Evolutionary conservation across 805 yeast genomes (phyloP).

Genomic region (Hanseniaspora occidentalis): DNA sequence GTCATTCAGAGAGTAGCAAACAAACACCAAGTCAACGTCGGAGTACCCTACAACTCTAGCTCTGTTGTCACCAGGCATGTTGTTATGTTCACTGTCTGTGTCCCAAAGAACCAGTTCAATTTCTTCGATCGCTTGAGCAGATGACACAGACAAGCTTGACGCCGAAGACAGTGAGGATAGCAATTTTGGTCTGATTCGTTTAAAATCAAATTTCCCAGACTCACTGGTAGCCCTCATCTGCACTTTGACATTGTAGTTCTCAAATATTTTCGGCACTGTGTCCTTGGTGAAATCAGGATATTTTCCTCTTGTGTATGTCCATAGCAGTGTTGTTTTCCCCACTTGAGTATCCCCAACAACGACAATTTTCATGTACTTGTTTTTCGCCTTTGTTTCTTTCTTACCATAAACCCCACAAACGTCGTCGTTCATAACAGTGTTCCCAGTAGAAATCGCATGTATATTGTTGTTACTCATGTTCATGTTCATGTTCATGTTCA

Average conservation of each 20-base stretch:
- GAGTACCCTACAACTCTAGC: conserved; percentile 69
- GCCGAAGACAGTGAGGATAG: too few species aligned
- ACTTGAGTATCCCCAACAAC: conserved; percentile 87
- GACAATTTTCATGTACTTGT: conserved; percentile 39
- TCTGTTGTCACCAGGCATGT: conserved; percentile 39
- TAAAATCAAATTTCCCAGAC: too few species aligned
- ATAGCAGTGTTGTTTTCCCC: conserved; percentile 73
- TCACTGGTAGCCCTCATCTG: conserved; percentile 6
- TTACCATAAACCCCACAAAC: too few species aligned
- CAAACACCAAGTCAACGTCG: conserved; percentile 60
- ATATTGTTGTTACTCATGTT: too few species aligned
- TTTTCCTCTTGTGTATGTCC: conserved; percentile 51
- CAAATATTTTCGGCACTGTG: conserved; percentile 72
- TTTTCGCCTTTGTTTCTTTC: not conserved
- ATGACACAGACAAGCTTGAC: too few species aligned
- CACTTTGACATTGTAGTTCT: conserved; percentile 55
- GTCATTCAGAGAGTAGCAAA: conserved; percentile 64
- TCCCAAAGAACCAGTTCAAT: conserved; percentile 75
- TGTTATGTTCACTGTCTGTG: conserved; percentile 85
- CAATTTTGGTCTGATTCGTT: too few species aligned
- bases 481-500: too few species aligned
- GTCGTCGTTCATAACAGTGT: too few species aligned
- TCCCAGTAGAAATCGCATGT: not conserved
- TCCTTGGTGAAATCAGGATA: conserved; percentile 33
- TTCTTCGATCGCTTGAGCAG: conserved; percentile 30